Evolutionary conservation across 2,329 filamentous ascomycete species (phyloP), one percentile per base, ranked within the genome.

Genomic region (Dendryphion nanum): DNA sequence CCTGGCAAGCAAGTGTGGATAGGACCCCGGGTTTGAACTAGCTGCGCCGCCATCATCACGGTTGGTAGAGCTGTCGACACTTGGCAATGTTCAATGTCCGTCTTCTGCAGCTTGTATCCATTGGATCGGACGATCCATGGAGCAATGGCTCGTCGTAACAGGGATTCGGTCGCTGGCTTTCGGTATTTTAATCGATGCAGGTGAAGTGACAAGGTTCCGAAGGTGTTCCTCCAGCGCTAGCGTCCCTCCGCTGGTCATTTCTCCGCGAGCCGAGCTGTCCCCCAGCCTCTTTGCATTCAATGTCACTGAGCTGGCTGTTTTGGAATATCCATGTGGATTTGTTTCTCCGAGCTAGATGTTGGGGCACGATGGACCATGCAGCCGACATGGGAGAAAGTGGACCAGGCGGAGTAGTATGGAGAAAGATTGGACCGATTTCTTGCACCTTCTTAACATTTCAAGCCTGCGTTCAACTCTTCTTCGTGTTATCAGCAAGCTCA

Each of bases 391-490:
- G 23, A 26, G 23, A 26, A 26, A 26, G 3, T 26, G 23, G 23
- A 26, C 10, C 23, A 10, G 23, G 23, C 23, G 23, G 23, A 3
- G 23, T 3, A n/a, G 23, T 26, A 26, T 26, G 23, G 23, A 26
- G 23, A n/a, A 26, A 26, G 23, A 26, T 26, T 26, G n/a, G 23
- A 26, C 23, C 23, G 23, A 26, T 10, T n/a, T 26, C 10, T 10
- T 26, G 23, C 23, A 26, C n/a, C 23, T 26, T 26, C 23, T n/a
- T 26, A n/a, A 26, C n/a, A 26, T n/a, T 26, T 26, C 23, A 26
- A 26, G 23, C 23, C 23, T 26, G 23, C n/a, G 10, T 26, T 26
- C 10, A 8, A 2, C 23, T 26, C 23, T 26, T 26, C 23, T 26
- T 26, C 23, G 10, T 26, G 23, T 26, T n/a, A 26, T 26, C 10